Evolutionary conservation across 257 asterid species (phyloP).

Genomic region (Fraxinus americana): DNA sequence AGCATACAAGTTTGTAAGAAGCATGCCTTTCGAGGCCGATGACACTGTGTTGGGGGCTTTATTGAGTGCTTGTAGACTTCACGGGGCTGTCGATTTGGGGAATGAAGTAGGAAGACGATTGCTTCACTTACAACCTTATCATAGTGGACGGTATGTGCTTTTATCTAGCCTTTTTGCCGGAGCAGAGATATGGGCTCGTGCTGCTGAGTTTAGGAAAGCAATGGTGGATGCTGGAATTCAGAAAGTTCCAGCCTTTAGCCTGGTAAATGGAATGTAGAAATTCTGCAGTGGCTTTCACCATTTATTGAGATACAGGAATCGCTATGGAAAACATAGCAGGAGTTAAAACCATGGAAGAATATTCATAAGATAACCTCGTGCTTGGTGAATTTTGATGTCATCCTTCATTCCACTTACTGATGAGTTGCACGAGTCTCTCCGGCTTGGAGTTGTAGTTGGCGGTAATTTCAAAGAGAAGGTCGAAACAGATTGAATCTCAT

Average conservation of each 20-base stretch:
- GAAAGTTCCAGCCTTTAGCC: slow-evolving; percentile 58
- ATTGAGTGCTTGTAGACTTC: slow-evolving; percentile 79
- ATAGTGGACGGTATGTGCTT: slow-evolving; percentile 66
- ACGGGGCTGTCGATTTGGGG: slow-evolving; percentile 70
- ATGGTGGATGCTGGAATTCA: slow-evolving; percentile 67
- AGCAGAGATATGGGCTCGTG: slow-evolving; percentile 71
- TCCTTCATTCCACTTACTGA: not conserved
- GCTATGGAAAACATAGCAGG: not conserved
- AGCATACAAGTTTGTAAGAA: slow-evolving; percentile 58
- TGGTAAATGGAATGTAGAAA: no score
- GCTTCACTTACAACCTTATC: slow-evolving; percentile 61
- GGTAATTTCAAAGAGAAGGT: not conserved
- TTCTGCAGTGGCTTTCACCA: no score
- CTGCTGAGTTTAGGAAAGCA: slow-evolving; percentile 66
- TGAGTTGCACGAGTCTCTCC: not conserved
- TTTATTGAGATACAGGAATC: no score
- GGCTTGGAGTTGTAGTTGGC: not conserved
- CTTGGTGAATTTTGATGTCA: not conserved
- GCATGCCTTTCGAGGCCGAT: slow-evolving; percentile 82
- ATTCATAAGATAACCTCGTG: no score
- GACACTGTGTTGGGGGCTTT: slow-evolving; percentile 76
- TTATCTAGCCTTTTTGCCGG: slow-evolving; percentile 78
- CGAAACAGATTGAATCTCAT: not conserved
- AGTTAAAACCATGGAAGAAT: not conserved
- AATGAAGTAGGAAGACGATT: slow-evolving; percentile 59